Evolutionary conservation across 768 basidiomycete genomes (phyloP), one percentile per base, ranked within the genome.

Genomic region (Pseudohyphozyma bogoriensis): DNA sequence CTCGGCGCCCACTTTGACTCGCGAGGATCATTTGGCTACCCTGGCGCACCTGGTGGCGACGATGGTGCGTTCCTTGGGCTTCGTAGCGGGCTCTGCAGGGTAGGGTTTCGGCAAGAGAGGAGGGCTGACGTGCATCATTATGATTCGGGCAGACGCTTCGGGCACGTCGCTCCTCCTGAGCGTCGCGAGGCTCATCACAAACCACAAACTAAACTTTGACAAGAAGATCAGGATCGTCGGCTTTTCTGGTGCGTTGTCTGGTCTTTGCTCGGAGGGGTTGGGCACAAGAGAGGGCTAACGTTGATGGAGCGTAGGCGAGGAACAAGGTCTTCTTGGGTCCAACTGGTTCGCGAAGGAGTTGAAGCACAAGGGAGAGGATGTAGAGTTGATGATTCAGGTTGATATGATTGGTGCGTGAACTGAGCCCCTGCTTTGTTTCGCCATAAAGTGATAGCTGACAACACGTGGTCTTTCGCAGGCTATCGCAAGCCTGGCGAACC

Each of bases 241-340:
- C 44, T 70, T 70, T 39, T 56, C 59, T 15, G 67, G n/a, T n/a
- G n/a, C n/a, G n/a, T n/a, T n/a, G n/a, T n/a, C n/a, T n/a, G n/a
- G n/a, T n/a, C 63, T 9, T n/a, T n/a, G n/a, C n/a, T n/a, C n/a
- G n/a, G n/a, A n/a, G n/a, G n/a, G n/a, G 68, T 67, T 39, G 68
- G 67, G 50, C 68, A 69, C n/a, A n/a, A n/a, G n/a, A n/a, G n/a
- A n/a, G n/a, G n/a, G n/a, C n/a, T n/a, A n/a, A n/a, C 69, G n/a
- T n/a, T n/a, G n/a, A n/a, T n/a, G n/a, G n/a, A n/a, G n/a, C n/a
- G n/a, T n/a, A n/a, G n/a, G 71, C 3, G 72, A 73, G 35, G 72
- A 73, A 51, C 72, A 73, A 55, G 72, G 72, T 7, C 60, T 73
- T 4, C 52, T 68, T 20, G 66, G 68, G 7, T 62, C 58, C 20